phyloP scores from a whole-genome alignment of 306 rosid genomes.

The Biancaea sappan region DNA sequence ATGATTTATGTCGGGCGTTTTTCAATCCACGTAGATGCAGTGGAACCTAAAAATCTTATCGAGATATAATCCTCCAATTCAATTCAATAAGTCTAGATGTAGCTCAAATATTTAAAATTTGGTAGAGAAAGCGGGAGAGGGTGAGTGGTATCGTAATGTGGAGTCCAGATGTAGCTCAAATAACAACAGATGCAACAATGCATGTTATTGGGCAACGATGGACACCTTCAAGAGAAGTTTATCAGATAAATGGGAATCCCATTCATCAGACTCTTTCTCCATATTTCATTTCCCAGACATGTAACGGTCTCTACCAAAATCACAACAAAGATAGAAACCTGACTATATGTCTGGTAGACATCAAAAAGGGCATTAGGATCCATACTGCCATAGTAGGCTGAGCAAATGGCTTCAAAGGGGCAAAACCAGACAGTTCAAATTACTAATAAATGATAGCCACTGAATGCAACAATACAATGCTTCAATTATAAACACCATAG shows the following conservation, averaged over 20 bases:
- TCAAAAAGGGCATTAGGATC: neutral
- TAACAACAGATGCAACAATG: conserved; percentile 12
- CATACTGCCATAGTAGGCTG: neutral
- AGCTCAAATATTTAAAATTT: no score
- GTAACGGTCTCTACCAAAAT: conserved; percentile 33
- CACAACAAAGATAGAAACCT: conserved; percentile 25
- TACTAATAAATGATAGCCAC: neutral
- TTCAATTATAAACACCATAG: neutral
- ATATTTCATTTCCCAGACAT: conserved; percentile 32
- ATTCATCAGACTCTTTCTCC: conserved; percentile 35
- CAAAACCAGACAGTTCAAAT: neutral
- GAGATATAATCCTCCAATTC: no score
- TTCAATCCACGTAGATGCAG: no score
- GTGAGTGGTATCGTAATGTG: no score
- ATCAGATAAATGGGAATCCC: conserved; percentile 37
- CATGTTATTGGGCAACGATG: conserved; percentile 41
- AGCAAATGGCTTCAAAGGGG: neutral
- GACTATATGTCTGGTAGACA: conserved; percentile 33
- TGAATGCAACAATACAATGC: neutral
- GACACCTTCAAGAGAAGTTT: conserved; percentile 39
- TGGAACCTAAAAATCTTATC: no score
- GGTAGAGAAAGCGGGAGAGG: no score
- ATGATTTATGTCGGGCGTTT: no score
- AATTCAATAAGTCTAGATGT: no score
- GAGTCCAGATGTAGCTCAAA: conserved; percentile 51